These are phyloP conservation scores for Trichoderma endophyticum DNA, from an alignment of 2,329 filamentous ascomycete genomes.

Conservation along the genomic window DNA sequence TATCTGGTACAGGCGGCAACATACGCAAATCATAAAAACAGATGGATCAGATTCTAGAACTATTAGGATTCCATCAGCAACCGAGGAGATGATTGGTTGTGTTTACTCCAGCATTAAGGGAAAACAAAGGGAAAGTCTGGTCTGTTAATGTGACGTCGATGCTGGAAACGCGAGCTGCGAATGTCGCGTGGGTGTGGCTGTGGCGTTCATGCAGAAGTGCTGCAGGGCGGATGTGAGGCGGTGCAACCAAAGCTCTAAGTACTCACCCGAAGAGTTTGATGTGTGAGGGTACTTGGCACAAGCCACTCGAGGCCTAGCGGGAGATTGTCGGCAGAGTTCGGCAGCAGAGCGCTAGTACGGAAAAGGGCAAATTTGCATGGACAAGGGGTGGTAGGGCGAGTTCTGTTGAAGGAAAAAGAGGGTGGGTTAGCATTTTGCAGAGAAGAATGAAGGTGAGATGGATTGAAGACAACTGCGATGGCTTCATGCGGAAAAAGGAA, in stretches of 20 bases:
- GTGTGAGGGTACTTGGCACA: constrained; percentile 24
- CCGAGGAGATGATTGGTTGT: constrained; percentile 18
- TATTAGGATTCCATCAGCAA: constrained; percentile 32
- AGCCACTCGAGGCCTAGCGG: constrained; percentile 5
- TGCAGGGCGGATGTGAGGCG: constrained; percentile 18
- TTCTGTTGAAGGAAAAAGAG: constrained; percentile 5
- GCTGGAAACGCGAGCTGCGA: constrained; percentile 20
- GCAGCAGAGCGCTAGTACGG: constrained; percentile 16
- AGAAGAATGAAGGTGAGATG: not conserved
- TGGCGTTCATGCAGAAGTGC: constrained; percentile 24
- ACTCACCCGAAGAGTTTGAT: constrained; percentile 26
- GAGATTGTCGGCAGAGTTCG: constrained; percentile 12
- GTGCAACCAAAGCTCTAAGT: constrained; percentile 22
- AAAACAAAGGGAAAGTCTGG: not conserved
- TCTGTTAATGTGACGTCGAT: constrained; percentile 21
- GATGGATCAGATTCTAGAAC: constrained; percentile 25
- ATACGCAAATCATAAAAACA: constrained; percentile 23
- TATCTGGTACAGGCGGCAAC: constrained; percentile 22
- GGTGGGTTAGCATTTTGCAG: constrained; percentile 12
- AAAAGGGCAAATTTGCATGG: constrained; percentile 15
- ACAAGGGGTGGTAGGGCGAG: not conserved
- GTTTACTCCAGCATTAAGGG: not conserved
- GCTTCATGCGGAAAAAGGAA: not conserved
- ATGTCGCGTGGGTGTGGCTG: constrained; percentile 21
- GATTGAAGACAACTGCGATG: not conserved